phyloP scores from a whole-genome alignment of 2,329 filamentous ascomycete genomes.

The Taxawa tesnikishii region DNA sequence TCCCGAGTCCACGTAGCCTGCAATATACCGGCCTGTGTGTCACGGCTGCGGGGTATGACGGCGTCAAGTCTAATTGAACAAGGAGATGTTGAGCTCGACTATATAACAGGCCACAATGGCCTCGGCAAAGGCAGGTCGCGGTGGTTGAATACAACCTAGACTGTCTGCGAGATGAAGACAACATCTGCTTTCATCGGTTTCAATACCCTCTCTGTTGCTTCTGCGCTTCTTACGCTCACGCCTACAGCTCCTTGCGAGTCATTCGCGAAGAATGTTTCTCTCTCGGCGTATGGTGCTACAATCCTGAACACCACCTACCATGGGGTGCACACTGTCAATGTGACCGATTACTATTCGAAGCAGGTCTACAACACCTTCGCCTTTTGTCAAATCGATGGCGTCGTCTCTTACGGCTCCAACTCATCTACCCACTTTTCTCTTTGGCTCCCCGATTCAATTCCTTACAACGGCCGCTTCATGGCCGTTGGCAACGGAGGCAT shows the following conservation, averaged over 20 bases:
- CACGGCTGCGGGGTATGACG: too few species aligned
- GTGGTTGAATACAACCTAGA: too few species aligned
- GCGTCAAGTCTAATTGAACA: too few species aligned
- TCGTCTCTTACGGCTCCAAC: constrained; percentile 12
- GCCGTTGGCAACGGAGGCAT: constrained; percentile 18
- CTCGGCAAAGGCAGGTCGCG: too few species aligned
- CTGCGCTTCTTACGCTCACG: constrained; percentile 1
- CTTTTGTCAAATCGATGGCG: constrained; percentile 15
- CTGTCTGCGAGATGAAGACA: too few species aligned
- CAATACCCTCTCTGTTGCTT: neutral
- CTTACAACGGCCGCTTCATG: constrained; percentile 15
- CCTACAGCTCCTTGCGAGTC: constrained; percentile 4
- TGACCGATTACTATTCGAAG: constrained; percentile 4
- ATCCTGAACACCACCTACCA: constrained; percentile 12
- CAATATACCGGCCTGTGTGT: too few species aligned
- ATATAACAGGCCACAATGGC: too few species aligned
- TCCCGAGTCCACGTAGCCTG: too few species aligned
- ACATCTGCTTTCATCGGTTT: neutral
- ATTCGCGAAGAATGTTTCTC: constrained; percentile 3
- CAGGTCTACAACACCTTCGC: constrained; percentile 10
- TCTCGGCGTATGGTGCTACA: constrained; percentile 7
- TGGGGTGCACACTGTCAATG: constrained; percentile 7
- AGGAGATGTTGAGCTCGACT: too few species aligned
- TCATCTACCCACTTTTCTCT: constrained; percentile 13
- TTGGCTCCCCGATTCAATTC: constrained; percentile 13